A percentile compares a stretch with the other conserved stretches of the same genome.
Conservation (phyloP, 495 filamentous ascomycete genomes). For the Penicillium nucicola region DNA sequence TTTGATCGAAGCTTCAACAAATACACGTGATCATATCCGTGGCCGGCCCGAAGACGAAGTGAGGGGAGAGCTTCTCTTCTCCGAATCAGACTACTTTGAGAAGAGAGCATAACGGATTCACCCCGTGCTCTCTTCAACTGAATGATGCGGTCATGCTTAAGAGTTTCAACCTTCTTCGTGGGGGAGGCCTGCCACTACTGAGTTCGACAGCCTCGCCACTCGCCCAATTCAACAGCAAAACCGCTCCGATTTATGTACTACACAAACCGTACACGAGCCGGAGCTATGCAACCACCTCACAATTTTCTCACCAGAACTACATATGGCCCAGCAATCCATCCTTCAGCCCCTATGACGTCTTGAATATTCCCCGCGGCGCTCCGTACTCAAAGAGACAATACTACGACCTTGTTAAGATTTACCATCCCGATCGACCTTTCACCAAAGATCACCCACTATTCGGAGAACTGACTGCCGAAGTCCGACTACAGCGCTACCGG, state of each 20-base stretch:
- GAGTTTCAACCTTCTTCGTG: conserved; percentile 23
- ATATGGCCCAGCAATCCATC: conserved; percentile 34
- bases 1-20: conserved; percentile 6
- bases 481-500: conserved; percentile 79
- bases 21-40: conserved; percentile 21
- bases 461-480: conserved; percentile 45
- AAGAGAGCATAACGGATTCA: conserved; percentile 11
- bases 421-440: conserved; percentile 79
- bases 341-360: conserved; percentile 88
- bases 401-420: conserved; percentile 89
- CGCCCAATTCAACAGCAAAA: not conserved
- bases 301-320: conserved; percentile 21
- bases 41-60: not conserved
- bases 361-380: conserved; percentile 57
- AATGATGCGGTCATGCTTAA: conserved; percentile 44
- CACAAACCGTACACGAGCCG: conserved; percentile 5
- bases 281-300: conserved; percentile 33
- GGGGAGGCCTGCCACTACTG: conserved; percentile 27
- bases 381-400: conserved; percentile 80
- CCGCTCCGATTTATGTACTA: not conserved
- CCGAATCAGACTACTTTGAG: not conserved
- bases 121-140: conserved; percentile 15
- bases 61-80: conserved; percentile 2
- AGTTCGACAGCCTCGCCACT: conserved; percentile 20
- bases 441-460: conserved; percentile 46